phyloP scores from a whole-genome alignment of 2,329 filamentous ascomycete species.

The Pseudogymnoascus sp. region DNA sequence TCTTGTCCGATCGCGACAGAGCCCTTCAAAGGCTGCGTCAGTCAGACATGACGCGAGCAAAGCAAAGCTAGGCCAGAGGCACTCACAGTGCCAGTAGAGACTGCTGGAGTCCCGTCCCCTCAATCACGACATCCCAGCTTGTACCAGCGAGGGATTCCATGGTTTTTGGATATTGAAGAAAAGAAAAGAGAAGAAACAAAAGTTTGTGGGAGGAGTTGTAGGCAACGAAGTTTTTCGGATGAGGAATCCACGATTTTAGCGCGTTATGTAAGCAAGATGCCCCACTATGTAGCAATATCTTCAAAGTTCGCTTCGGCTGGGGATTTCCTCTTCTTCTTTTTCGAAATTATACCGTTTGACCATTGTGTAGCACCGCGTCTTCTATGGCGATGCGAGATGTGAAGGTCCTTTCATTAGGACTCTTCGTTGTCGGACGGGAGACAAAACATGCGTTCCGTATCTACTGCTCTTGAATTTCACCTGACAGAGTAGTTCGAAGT shows the following conservation, averaged over 20 bases:
- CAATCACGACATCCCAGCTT: slow-evolving; percentile 71
- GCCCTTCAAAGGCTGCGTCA: slow-evolving; percentile 69
- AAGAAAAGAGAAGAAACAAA: slow-evolving; percentile 9
- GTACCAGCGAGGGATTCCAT: slow-evolving; percentile 73
- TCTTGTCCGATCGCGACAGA: slow-evolving; percentile 85
- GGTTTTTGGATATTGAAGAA: slow-evolving; percentile 19
- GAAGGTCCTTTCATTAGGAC: slow-evolving; percentile 47
- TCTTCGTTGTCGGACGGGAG: slow-evolving; percentile 52
- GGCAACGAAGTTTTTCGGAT: slow-evolving; percentile 5
- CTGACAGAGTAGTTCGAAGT: slow-evolving; percentile 10
- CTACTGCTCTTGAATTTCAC: slow-evolving; percentile 69
- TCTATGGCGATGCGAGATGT: slow-evolving; percentile 30
- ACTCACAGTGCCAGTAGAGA: slow-evolving; percentile 70
- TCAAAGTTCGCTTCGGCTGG: slow-evolving; percentile 11
- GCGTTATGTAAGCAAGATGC: slow-evolving; percentile 10
- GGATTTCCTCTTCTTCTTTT: slow-evolving; percentile 26
- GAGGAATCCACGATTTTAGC: slow-evolving; percentile 7
- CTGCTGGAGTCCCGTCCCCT: slow-evolving; percentile 69
- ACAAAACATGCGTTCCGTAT: slow-evolving; percentile 66
- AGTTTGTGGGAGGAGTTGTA: slow-evolving; percentile 20
- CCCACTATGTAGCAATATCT: slow-evolving; percentile 15
- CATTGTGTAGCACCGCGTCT: slow-evolving; percentile 29
- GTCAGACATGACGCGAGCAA: slow-evolving; percentile 50
- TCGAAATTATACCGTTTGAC: slow-evolving; percentile 32
- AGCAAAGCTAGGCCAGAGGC: slow-evolving; percentile 7